These are phyloP conservation scores for Colletotrichum viniferum DNA, from an alignment of 2,329 filamentous ascomycete genomes.

Conservation along the genomic window DNA sequence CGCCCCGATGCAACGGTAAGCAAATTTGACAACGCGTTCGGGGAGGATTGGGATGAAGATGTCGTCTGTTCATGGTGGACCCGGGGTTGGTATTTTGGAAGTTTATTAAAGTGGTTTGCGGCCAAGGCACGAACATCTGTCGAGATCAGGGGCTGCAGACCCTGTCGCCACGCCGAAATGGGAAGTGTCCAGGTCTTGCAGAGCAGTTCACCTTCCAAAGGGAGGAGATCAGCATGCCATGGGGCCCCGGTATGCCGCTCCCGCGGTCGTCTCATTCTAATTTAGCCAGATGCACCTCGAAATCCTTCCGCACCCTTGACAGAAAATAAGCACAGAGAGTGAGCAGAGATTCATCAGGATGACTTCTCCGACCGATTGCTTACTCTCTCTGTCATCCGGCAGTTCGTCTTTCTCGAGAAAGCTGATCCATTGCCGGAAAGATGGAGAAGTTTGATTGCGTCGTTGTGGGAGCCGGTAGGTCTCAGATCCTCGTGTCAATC, in stretches of 20 bases:
- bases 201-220: background rate
- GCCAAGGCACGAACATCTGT: background rate
- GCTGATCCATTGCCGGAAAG: background rate
- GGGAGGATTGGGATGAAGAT: background rate
- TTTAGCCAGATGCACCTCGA: background rate
- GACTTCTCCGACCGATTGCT: background rate
- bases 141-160: background rate
- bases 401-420: background rate
- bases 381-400: background rate
- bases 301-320: background rate
- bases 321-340: background rate
- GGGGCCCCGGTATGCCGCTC: background rate
- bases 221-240: background rate
- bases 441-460: conserved; percentile 52
- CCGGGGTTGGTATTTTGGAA: background rate
- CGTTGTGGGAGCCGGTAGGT: conserved; percentile 58
- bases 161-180: background rate
- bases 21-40: background rate
- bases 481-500: background rate
- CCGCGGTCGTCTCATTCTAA: background rate
- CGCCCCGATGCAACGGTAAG: background rate
- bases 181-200: background rate
- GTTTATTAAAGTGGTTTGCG: background rate
- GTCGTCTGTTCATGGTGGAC: background rate
- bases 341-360: background rate